Evolutionary conservation across 495 filamentous ascomycete species (phyloP), one percentile per base, ranked within the genome.

Genomic region (Talaromyces thailandensis): DNA sequence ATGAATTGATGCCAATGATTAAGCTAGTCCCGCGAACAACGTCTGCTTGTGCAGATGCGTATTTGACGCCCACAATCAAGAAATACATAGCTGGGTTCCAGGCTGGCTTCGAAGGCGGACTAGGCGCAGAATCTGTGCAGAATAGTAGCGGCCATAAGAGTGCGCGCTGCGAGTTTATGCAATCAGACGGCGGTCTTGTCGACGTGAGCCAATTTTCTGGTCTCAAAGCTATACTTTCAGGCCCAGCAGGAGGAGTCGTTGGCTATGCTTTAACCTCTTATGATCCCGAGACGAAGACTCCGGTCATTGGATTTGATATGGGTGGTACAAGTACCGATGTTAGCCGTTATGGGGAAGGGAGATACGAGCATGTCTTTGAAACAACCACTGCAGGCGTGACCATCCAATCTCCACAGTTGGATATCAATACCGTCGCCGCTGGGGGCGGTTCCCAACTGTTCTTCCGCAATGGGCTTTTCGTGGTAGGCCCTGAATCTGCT

Each of bases 281-380:
- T 70, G 91, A 94, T 67, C 78, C 86, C 1, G 75, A 88, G 60
- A 92, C 89, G 0, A 89, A 84, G 66, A 90, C 82, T 9, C 91
- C 91, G 3, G 87, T 94, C 18, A 93, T 95, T 67, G 91, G 91
- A 0, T 94, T 95, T 67, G 91, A 95, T 66, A 95, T 95, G 91
- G 82, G 83, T 18, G 91, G 91, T 40, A 95, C 91, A 5, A 90
- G 86, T 62, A 95, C 91, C 6, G 91, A 95, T 69, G 91, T 93
- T 14, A 92, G 89, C 50, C 75, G 91, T 35, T 94, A 92, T 66
- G 91, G 91, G 25, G 81, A 7, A 75, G 91, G 91, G n/a, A 79
- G 91, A 56, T 95, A 95, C 70, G 91, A 94, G 60, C 91, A 95
- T 70, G 92, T 94, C 2, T 94, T 95, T 64, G 91, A 95, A 75